Percentiles rank a stretch among this genome's conserved stretches.
Conservation (phyloP, 2,329 filamentous ascomycete species). For the Acarospora socialis region DNA sequence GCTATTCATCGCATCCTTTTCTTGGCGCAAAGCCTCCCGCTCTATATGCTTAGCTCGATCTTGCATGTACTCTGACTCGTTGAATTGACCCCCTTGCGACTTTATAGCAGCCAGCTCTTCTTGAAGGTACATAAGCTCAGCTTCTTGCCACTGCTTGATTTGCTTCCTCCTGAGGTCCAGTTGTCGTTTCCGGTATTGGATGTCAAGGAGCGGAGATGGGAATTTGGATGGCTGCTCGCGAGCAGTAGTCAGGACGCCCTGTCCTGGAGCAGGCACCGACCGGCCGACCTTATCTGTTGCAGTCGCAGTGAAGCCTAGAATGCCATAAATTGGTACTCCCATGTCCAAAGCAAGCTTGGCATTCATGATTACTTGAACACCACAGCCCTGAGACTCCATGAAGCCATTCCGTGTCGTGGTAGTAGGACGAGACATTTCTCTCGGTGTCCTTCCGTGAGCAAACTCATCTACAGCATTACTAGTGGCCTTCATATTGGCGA, state of each 20-base stretch:
- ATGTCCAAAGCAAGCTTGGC: slow-evolving; percentile 91
- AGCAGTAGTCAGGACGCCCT: slow-evolving; percentile 91
- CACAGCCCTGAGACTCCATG: slow-evolving; percentile 98
- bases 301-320: slow-evolving; percentile 83
- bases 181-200: slow-evolving; percentile 92
- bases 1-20: slow-evolving; percentile 82
- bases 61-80: slow-evolving; percentile 71
- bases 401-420: slow-evolving; percentile 95
- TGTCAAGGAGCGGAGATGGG: slow-evolving; percentile 88
- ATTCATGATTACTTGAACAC: slow-evolving; percentile 98
- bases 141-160: slow-evolving; percentile 94
- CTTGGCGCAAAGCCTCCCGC: slow-evolving; percentile 73
- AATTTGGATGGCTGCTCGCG: slow-evolving; percentile 84
- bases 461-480: slow-evolving; percentile 97
- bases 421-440: slow-evolving; percentile 94
- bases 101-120: slow-evolving; percentile 90
- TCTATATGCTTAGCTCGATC: slow-evolving; percentile 79
- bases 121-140: slow-evolving; percentile 80
- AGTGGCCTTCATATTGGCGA: slow-evolving; percentile 99
- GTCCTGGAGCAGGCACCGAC: slow-evolving; percentile 87
- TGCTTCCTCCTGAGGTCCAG: slow-evolving; percentile 86
- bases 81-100: slow-evolving; percentile 57
- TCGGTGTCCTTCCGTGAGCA: slow-evolving; percentile 82
- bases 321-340: slow-evolving; percentile 95
- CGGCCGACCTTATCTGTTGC: slow-evolving; percentile 98